Percentiles rank a stretch among this genome's conserved stretches.
Evolutionary conservation across 305 asterid genomes (phyloP).

Genomic region (Fraxinus albicans): DNA sequence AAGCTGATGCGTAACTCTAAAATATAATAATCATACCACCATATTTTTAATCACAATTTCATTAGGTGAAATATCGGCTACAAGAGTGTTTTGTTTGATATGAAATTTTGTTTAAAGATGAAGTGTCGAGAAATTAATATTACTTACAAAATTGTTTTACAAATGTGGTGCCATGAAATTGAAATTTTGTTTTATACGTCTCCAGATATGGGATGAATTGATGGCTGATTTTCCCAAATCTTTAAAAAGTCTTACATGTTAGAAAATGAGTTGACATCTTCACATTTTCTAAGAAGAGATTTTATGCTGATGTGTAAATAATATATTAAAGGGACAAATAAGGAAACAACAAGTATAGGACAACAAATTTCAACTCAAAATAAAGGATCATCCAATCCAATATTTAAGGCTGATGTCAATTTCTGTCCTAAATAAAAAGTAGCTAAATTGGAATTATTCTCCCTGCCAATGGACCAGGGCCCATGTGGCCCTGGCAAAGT

Average conservation of each 20-base stretch:
- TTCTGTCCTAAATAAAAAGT: not conserved
- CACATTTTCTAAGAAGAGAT: not conserved
- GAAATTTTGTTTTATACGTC: not conserved
- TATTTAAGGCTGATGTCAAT: not conserved
- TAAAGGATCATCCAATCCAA: not conserved
- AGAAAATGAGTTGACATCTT: not conserved
- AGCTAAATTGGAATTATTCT: not conserved
- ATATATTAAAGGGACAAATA: not conserved
- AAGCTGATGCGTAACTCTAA: not conserved
- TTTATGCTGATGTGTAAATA: not conserved
- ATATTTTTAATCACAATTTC: not conserved
- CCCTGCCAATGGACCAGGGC: not conserved
- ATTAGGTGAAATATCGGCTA: not conserved
- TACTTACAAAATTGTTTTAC: not conserved
- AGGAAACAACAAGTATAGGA: not conserved
- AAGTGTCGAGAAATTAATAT: not conserved
- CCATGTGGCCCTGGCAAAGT: not conserved
- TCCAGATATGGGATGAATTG: not conserved
- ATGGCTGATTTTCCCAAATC: not conserved
- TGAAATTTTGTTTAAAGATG: not conserved
- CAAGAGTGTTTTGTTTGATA: not conserved
- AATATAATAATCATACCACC: not conserved
- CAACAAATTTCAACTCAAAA: not conserved
- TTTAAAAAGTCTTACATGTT: not conserved
- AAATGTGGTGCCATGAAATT: not conserved